Evolutionary conservation across 2,329 filamentous ascomycete species (phyloP).

Genomic region (Lachnellula arida): DNA sequence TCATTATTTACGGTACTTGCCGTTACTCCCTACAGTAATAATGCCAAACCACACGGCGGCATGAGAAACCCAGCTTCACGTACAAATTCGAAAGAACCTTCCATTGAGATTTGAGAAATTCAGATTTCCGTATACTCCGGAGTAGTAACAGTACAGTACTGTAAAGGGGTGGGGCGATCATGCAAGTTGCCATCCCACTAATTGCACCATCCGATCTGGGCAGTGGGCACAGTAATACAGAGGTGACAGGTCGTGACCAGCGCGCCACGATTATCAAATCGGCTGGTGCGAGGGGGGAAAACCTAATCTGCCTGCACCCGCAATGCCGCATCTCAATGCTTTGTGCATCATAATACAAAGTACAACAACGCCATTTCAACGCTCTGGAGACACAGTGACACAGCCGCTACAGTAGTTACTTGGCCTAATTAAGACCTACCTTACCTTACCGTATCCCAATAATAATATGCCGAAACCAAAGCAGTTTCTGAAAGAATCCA

Average conservation of each 20-base stretch:
- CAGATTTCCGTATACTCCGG: neutral
- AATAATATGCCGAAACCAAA: conserved; percentile 28
- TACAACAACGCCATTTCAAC: too few relatives aligned
- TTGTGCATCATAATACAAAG: conserved; percentile 1
- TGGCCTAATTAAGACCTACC: neutral
- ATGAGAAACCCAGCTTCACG: too few relatives aligned
- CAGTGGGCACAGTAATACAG: neutral
- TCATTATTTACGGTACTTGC: neutral
- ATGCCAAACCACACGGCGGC: too few relatives aligned
- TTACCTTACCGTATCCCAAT: neutral
- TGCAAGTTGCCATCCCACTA: neutral
- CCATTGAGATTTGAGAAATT: too few relatives aligned
- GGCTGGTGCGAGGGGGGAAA: neutral
- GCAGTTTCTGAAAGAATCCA: conserved; percentile 36
- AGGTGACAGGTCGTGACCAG: too few relatives aligned
- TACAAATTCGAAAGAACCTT: too few relatives aligned
- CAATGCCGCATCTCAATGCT: neutral
- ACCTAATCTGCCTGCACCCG: neutral
- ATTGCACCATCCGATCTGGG: neutral
- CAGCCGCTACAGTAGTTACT: too few relatives aligned
- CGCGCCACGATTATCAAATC: neutral
- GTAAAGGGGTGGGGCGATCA: neutral
- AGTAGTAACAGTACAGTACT: too few relatives aligned
- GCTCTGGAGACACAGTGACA: too few relatives aligned
- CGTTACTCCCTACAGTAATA: too few relatives aligned